Evolutionary conservation across 2,329 filamentous ascomycete species (phyloP).

Genomic region (Trichoderma sp.): DNA sequence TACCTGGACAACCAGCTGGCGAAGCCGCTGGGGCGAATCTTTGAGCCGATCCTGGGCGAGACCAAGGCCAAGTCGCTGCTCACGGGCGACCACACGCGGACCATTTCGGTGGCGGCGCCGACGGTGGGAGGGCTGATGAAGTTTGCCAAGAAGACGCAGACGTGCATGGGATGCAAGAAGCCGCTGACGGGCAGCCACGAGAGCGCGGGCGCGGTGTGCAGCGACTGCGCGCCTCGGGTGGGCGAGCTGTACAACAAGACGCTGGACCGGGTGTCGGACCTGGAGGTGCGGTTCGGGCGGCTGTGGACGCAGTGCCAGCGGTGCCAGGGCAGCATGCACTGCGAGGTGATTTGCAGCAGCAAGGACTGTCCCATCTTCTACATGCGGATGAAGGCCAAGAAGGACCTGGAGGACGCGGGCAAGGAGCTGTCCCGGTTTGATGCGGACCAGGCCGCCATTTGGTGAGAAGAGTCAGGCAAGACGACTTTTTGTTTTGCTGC

Average conservation of each 20-base stretch:
- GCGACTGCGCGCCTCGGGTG: conserved; percentile 79
- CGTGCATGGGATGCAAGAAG: conserved; percentile 99
- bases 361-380: conserved; percentile 99
- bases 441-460: conserved; percentile 71
- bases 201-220: conserved; percentile 81
- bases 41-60: conserved; percentile 95
- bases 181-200: conserved; percentile 80
- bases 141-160: conserved; percentile 96
- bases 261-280: conserved; percentile 81
- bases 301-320: conserved; percentile 98
- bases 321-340: conserved; percentile 97
- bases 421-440: conserved; percentile 92
- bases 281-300: conserved; percentile 88
- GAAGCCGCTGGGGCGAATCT: conserved; percentile 91
- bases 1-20: conserved; percentile 98
- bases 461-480: conserved; percentile 42
- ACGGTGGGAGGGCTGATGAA: conserved; percentile 95
- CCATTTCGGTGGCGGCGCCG: conserved; percentile 88
- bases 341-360: conserved; percentile 95
- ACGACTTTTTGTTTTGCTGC: neutral
- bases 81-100: conserved; percentile 91
- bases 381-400: conserved; percentile 99
- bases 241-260: conserved; percentile 94
- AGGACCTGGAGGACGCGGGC: conserved; percentile 93
- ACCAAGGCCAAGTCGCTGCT: conserved; percentile 85